These are phyloP conservation scores for Trichoderma citrinoviride DNA, from an alignment of 2,329 filamentous ascomycete genomes.

Conservation along the genomic window DNA sequence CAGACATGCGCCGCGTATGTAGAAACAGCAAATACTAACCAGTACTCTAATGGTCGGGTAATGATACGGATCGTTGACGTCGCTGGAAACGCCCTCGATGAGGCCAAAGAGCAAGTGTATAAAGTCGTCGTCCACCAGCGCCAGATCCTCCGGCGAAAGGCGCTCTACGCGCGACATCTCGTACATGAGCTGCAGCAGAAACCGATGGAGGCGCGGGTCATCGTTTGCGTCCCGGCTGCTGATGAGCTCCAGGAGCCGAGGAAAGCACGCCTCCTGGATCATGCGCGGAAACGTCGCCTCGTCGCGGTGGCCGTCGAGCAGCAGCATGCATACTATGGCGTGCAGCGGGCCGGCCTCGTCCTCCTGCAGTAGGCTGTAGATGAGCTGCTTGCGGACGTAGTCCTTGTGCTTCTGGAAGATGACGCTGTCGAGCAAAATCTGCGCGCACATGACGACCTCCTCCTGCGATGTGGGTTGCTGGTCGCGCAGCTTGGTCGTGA, in stretches of 20 bases:
- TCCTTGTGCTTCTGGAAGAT: constrained; percentile 73
- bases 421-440: constrained; percentile 70
- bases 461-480: constrained; percentile 73
- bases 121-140: constrained; percentile 76
- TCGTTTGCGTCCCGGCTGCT: constrained; percentile 60
- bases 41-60: constrained; percentile 92
- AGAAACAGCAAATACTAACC: constrained; percentile 50
- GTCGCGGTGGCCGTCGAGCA: constrained; percentile 79
- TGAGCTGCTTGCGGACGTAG: constrained; percentile 89
- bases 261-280: constrained; percentile 81
- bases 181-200: constrained; percentile 85
- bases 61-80: constrained; percentile 89
- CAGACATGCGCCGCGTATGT: not conserved
- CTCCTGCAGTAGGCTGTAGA: constrained; percentile 88
- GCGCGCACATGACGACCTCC: constrained; percentile 76
- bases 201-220: constrained; percentile 70
- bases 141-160: constrained; percentile 71
- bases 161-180: constrained; percentile 94
- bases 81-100: constrained; percentile 83
- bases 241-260: constrained; percentile 78
- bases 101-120: constrained; percentile 79
- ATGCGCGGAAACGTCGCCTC: constrained; percentile 81
- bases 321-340: constrained; percentile 76
- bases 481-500: constrained; percentile 74
- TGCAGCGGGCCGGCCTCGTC: constrained; percentile 79